A percentile compares a stretch with the other conserved stretches of the same genome.
Conservation (phyloP, 805 yeast species). For the Ogataea naganishii region DNA sequence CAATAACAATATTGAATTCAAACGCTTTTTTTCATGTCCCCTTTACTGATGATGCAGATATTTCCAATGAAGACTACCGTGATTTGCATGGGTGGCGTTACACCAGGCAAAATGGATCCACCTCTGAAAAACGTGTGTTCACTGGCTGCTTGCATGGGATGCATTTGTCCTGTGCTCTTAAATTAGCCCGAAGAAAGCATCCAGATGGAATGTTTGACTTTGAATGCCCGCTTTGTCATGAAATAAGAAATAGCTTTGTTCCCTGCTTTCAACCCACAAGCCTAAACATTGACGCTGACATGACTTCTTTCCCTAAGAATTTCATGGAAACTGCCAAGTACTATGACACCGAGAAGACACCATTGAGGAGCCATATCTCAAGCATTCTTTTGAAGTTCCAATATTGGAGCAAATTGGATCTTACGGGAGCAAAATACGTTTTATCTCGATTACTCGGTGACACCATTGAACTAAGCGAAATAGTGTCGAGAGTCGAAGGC, state of each 20-base stretch:
- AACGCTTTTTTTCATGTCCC: constrained; percentile 44
- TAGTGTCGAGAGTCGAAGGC: too few species aligned
- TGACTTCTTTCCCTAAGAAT: constrained; percentile 12
- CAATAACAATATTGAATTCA: constrained; percentile 38
- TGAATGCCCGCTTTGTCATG: constrained; percentile 44
- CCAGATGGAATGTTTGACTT: constrained; percentile 17
- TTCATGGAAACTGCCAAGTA: too few species aligned
- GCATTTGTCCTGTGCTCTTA: constrained; percentile 40
- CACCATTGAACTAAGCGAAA: too few species aligned
- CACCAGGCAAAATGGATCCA: constrained; percentile 19
- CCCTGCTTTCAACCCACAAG: constrained; percentile 30
- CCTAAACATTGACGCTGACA: constrained; percentile 4
- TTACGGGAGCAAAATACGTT: too few species aligned
- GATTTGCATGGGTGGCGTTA: constrained; percentile 22
- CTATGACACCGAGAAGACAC: too few species aligned
- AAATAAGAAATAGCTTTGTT: constrained; percentile 32
- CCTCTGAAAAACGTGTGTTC: constrained; percentile 23
- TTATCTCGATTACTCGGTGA: too few species aligned
- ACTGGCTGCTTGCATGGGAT: constrained; percentile 46
- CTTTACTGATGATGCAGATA: constrained; percentile 6
- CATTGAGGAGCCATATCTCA: too few species aligned
- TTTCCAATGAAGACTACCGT: constrained; percentile 10
- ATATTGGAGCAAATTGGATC: too few species aligned
- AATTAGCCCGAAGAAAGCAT: too few species aligned
- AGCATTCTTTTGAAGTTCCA: too few species aligned